Base-by-base conservation (phyloP, 495 filamentous ascomycete genomes). In the Neohortaea acidophila region DNA sequence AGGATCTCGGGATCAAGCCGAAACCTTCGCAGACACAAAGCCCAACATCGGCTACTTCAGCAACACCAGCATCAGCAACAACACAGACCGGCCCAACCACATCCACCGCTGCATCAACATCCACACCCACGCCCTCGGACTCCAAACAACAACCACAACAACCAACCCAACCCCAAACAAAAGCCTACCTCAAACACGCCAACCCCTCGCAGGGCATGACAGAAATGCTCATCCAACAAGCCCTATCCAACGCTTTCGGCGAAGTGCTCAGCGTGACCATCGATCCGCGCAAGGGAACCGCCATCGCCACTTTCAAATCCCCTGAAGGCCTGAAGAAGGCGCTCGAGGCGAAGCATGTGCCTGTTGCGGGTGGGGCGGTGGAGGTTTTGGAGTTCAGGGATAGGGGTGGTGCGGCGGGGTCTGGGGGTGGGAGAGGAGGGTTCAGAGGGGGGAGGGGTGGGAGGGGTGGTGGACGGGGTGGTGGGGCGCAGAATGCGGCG, bases 171-270 rank as follows among this genome's bases (percentile, higher is more conserved):
- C 51, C 44, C 11, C 34, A 42, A 28, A 44, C 39, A 17, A 51
- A 82, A 52, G 85, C 82, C n/a, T 94, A 93, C 54, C 65, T 93
- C 49, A 93, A 93, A 52, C 84, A 92, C 49, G 85, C 84, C 38
- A 91, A 89, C 55, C 73, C 82, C 14, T 85, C 84, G 1, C 85
- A 93, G 55, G 85, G 85, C 13, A 79, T 94, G 26, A 92, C 83
- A 0, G 85, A 92, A 47, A 60, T 73, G 0, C 56, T 82, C 0
- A 68, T 94, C 3, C 71, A 77, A 43, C 66, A 75, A 44, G 75
- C 81, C 6, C 73, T 94, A 52, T 59, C 71, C 24, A 53, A 58
- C 1, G n/a, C n/a, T n/a, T 87, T 79, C 43, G 85, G 85, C 13
- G 47, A 70, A 5, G 69, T 92, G 22, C 67, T 68, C 2, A 77